Percentiles rank a stretch among this genome's conserved stretches.
Conservation (phyloP, 2,329 filamentous ascomycete genomes). For the Ambrosiella xylebori region DNA sequence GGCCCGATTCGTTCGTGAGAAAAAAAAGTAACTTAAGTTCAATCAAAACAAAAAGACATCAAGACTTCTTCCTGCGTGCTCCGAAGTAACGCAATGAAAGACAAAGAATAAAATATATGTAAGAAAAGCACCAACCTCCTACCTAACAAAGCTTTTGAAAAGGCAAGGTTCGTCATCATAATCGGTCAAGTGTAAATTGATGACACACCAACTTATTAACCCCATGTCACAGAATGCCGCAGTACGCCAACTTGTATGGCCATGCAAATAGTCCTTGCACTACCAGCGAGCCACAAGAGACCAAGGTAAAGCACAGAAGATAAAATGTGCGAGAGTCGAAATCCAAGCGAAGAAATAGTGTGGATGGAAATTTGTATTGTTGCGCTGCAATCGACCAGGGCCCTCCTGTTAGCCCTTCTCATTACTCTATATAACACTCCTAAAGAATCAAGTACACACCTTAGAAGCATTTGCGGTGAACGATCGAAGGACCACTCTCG, state of each 20-base stretch:
- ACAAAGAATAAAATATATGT: slow-evolving; percentile 17
- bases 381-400: slow-evolving; percentile 16
- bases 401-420: slow-evolving; percentile 16
- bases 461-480: slow-evolving; percentile 99
- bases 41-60: slow-evolving; percentile 7
- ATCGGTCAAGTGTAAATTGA: background rate
- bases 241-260: no score
- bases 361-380: slow-evolving; percentile 19
- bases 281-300: background rate
- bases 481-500: slow-evolving; percentile 97
- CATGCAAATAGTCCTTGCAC: no score
- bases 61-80: slow-evolving; percentile 7
- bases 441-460: slow-evolving; percentile 28
- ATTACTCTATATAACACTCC: background rate
- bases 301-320: background rate
- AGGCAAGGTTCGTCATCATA: slow-evolving; percentile 5
- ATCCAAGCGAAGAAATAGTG: slow-evolving; percentile 7
- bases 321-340: background rate
- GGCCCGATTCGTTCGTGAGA: background rate
- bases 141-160: slow-evolving; percentile 12
- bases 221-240: background rate
- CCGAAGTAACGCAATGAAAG: slow-evolving; percentile 17
- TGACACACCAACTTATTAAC: background rate
- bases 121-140: slow-evolving; percentile 10
- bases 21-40: slow-evolving; percentile 4